Percentiles rank a stretch among this genome's conserved stretches.
Evolutionary conservation across 2,329 filamentous ascomycete species (phyloP).

Genomic region (Trichophyton rubrum): DNA sequence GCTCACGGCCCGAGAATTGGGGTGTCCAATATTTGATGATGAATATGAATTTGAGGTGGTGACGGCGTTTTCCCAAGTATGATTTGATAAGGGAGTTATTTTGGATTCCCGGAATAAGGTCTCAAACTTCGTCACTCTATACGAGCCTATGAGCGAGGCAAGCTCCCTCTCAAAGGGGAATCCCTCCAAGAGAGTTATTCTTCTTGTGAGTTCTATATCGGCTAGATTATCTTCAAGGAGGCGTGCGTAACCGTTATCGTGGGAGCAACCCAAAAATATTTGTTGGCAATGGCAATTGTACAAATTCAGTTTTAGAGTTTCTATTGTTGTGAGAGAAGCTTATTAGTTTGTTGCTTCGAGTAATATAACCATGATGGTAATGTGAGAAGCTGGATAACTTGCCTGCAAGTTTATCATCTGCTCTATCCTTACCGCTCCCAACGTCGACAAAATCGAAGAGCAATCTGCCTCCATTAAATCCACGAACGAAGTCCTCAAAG

Average conservation of each 20-base stretch:
- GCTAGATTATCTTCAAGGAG: conserved; percentile 39
- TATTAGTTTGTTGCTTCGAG: background rate
- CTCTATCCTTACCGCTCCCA: conserved; percentile 33
- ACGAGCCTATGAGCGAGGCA: conserved; percentile 34
- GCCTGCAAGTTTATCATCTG: conserved; percentile 39
- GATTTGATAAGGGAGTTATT: conserved; percentile 17
- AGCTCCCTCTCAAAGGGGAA: conserved; percentile 45
- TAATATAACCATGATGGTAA: background rate
- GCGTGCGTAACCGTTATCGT: conserved; percentile 43
- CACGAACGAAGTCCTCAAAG: conserved; percentile 42
- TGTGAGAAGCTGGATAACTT: conserved; percentile 13
- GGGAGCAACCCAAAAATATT: conserved; percentile 47
- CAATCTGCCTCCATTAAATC: conserved; percentile 41
- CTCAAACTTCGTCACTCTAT: conserved; percentile 39
- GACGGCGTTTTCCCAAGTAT: background rate
- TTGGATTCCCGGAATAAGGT: conserved; percentile 44
- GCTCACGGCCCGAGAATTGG: conserved; percentile 5
- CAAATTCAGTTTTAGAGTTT: conserved; percentile 43
- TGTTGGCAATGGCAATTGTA: conserved; percentile 49
- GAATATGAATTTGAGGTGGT: background rate
- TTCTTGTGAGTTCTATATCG: conserved; percentile 33
- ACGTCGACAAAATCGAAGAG: conserved; percentile 42
- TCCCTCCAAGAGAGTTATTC: conserved; percentile 46
- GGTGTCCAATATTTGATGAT: background rate
- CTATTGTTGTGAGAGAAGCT: conserved; percentile 23